Evolutionary conservation across 106 monocot species (phyloP).

Genomic region (Amphibolis antarctica): DNA sequence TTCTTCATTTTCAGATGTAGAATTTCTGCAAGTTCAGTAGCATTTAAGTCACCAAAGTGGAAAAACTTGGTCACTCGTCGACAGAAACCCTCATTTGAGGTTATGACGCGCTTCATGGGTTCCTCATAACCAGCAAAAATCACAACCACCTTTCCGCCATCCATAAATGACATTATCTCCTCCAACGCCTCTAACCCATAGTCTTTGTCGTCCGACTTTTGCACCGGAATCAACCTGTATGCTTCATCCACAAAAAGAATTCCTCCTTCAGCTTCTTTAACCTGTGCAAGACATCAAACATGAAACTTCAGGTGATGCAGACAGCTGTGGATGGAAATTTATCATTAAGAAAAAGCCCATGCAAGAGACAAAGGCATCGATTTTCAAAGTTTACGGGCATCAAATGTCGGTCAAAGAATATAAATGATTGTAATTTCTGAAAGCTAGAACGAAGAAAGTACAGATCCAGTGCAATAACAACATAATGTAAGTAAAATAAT

Average conservation of each 20-base stretch:
- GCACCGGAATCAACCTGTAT: conserved; percentile 86
- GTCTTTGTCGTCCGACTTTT: conserved; percentile 88
- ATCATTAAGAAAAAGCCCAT: no score
- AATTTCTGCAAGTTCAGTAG: conserved; percentile 63
- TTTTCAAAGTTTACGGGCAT: no score
- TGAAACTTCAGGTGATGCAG: not conserved
- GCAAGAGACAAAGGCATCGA: no score
- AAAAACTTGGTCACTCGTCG: conserved; percentile 91
- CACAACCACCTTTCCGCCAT: conserved; percentile 69
- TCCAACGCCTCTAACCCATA: conserved; percentile 92
- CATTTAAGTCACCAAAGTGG: conserved; percentile 64
- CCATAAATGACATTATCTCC: conserved; percentile 98
- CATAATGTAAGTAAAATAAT: not conserved
- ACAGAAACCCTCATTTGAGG: conserved; percentile 86
- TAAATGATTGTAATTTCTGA: not conserved
- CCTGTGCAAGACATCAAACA: conserved; percentile 17
- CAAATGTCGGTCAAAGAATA: not conserved
- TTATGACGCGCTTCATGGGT: conserved; percentile 86
- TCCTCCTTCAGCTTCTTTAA: conserved; percentile 88
- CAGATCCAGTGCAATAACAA: not conserved
- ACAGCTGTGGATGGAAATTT: not conserved
- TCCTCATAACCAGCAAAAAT: conserved; percentile 90
- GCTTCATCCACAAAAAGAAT: conserved; percentile 95
- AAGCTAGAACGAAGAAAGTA: not conserved
- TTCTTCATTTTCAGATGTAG: conserved; percentile 60